phyloP scores from a whole-genome alignment of 2,329 filamentous ascomycete species.

The Botrytis medusae region DNA sequence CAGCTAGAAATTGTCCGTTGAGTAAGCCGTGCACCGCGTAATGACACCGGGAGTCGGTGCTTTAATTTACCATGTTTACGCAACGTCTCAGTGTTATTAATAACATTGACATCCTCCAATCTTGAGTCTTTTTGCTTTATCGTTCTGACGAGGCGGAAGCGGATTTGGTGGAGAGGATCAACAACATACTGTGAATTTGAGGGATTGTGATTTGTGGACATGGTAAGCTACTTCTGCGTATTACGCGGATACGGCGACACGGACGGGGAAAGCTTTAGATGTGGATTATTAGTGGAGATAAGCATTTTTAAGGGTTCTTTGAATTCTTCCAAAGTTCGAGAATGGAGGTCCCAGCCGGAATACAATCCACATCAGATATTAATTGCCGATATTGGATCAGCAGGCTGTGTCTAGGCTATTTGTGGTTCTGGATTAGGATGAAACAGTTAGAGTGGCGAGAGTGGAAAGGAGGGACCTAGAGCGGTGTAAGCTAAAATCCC shows the following conservation, averaged over 20 bases:
- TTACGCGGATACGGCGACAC: background rate
- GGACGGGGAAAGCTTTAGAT: constrained; percentile 7
- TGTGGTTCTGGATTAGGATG: background rate
- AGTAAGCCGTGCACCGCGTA: constrained; percentile 4
- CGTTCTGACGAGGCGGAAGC: background rate
- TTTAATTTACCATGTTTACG: constrained; percentile 15
- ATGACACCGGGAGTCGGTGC: background rate
- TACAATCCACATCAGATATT: background rate
- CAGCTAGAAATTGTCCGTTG: background rate
- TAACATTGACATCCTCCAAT: background rate
- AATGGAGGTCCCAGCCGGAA: background rate
- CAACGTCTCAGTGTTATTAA: background rate
- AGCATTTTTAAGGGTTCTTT: constrained; percentile 4
- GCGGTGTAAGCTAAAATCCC: constrained; percentile 1
- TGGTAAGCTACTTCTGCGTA: background rate
- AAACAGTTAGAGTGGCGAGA: constrained; percentile 13
- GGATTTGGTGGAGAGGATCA: background rate
- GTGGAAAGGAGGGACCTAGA: background rate
- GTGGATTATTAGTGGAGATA: background rate
- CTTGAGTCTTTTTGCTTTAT: background rate
- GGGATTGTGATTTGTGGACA: background rate
- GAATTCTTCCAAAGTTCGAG: constrained; percentile 1
- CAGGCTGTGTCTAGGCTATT: constrained; percentile 10
- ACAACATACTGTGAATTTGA: background rate
- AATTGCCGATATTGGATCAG: constrained; percentile 7